Conservation (phyloP, 768 basidiomycete species). For the Kockovaella imperatae region DNA sequence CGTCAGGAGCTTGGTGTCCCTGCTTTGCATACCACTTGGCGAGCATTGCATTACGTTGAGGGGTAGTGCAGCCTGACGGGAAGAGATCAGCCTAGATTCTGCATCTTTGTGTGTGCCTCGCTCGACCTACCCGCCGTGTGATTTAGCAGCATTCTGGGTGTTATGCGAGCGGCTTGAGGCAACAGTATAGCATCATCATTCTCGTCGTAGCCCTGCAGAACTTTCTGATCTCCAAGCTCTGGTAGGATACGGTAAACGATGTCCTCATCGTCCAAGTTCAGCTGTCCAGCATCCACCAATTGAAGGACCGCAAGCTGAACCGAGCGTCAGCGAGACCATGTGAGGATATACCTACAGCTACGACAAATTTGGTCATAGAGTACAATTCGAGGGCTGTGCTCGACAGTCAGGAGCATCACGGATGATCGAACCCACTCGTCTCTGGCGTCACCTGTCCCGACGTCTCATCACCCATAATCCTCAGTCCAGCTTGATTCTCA, state of each 20-base stretch:
- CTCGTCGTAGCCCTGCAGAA: constrained; percentile 26
- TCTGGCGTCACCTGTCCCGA: constrained; percentile 11
- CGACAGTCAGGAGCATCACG: not conserved
- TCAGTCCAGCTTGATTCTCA: constrained; percentile 23
- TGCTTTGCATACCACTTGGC: constrained; percentile 16
- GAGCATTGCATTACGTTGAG: constrained; percentile 11
- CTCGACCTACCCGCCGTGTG: constrained; percentile 36
- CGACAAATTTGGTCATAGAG: constrained; percentile 37
- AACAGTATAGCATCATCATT: constrained; percentile 16
- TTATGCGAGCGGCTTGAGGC: constrained; percentile 26
- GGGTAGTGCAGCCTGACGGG: too few species aligned
- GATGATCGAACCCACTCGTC: constrained; percentile 15
- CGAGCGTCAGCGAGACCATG: not conserved
- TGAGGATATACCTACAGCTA: constrained; percentile 16
- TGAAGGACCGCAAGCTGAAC: constrained; percentile 29
- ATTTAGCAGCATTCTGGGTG: constrained; percentile 34
- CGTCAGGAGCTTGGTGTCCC: constrained; percentile 10
- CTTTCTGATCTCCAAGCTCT: constrained; percentile 21
- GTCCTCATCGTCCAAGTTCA: constrained; percentile 26
- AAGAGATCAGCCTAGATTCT: constrained; percentile 12
- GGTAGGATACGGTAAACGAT: constrained; percentile 22
- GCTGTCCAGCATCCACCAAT: constrained; percentile 32
- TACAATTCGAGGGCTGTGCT: constrained; percentile 27
- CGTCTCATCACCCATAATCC: constrained; percentile 13
- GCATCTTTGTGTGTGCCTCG: not conserved